Evolutionary conservation across 2,329 filamentous ascomycete genomes (phyloP).

Genomic region (Botrytis fragariae): DNA sequence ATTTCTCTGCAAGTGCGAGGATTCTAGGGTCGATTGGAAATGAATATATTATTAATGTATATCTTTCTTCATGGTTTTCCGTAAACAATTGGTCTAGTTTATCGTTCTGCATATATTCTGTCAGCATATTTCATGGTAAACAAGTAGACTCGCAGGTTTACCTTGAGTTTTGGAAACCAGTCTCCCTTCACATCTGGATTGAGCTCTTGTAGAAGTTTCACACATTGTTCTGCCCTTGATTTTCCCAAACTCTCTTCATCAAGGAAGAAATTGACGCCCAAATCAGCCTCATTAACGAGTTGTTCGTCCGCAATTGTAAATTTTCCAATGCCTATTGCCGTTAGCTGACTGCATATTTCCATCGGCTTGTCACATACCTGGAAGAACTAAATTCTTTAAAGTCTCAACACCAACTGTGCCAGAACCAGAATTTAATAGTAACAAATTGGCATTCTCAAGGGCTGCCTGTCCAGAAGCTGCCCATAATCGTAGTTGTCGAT

Average conservation of each 20-base stretch:
- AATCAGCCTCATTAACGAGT: slow-evolving; percentile 73
- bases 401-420: slow-evolving; percentile 87
- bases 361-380: slow-evolving; percentile 51
- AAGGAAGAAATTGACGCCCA: slow-evolving; percentile 97
- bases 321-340: slow-evolving; percentile 68
- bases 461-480: slow-evolving; percentile 88
- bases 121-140: not conserved
- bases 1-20: slow-evolving; percentile 49
- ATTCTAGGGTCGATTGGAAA: slow-evolving; percentile 55
- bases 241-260: slow-evolving; percentile 75
- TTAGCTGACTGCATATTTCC: slow-evolving; percentile 14
- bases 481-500: slow-evolving; percentile 93
- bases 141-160: slow-evolving; percentile 26
- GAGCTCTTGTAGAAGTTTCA: slow-evolving; percentile 75
- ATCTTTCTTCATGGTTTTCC: slow-evolving; percentile 41
- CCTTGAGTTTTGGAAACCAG: slow-evolving; percentile 56
- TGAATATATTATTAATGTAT: slow-evolving; percentile 60
- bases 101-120: not conserved
- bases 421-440: slow-evolving; percentile 83
- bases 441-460: slow-evolving; percentile 85
- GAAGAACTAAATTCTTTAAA: slow-evolving; percentile 94
- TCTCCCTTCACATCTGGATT: slow-evolving; percentile 88
- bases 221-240: slow-evolving; percentile 74
- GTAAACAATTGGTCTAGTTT: slow-evolving; percentile 32
- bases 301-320: slow-evolving; percentile 88